Conservation (phyloP, 2,329 filamentous ascomycete genomes). For the Coniella lustricola region DNA sequence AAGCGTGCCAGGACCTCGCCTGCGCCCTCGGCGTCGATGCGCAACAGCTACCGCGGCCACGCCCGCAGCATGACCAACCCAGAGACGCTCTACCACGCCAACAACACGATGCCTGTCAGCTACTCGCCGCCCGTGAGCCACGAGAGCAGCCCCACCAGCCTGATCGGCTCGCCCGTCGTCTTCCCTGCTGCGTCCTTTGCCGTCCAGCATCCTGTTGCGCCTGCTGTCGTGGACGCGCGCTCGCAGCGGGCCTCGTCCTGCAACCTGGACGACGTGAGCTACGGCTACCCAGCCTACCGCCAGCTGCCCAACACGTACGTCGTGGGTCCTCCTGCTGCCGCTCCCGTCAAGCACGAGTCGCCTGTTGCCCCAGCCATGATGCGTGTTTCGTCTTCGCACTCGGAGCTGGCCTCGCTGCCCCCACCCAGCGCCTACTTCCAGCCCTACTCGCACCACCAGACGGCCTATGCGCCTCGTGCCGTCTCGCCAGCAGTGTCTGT, state of each 20-base stretch:
- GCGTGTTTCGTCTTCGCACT: slow-evolving; percentile 21
- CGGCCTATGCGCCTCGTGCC: slow-evolving; percentile 38
- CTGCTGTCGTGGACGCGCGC: slow-evolving; percentile 31
- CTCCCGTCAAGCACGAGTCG: slow-evolving; percentile 20
- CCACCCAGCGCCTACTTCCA: slow-evolving; percentile 31
- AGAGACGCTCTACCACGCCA: slow-evolving; percentile 40
- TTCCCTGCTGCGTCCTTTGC: slow-evolving; percentile 36
- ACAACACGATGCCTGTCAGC: slow-evolving; percentile 24
- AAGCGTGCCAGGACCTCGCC: slow-evolving; percentile 53
- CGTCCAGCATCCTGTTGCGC: slow-evolving; percentile 15
- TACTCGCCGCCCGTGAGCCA: slow-evolving; percentile 28
- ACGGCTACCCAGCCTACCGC: slow-evolving; percentile 79
- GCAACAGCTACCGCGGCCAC: slow-evolving; percentile 38
- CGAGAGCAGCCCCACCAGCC: slow-evolving; percentile 30
- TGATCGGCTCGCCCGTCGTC: slow-evolving; percentile 62
- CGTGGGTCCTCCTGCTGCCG: slow-evolving; percentile 23
- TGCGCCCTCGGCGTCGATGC: slow-evolving; percentile 27
- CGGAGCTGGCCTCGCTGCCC: slow-evolving; percentile 24
- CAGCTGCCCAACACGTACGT: slow-evolving; percentile 55
- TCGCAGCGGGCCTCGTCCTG: slow-evolving; percentile 58
- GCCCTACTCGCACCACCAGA: slow-evolving; percentile 25
- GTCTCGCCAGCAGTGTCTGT: slow-evolving; percentile 33
- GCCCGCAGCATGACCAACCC: slow-evolving; percentile 55
- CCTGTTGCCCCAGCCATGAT: slow-evolving; percentile 21
- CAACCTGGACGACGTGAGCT: slow-evolving; percentile 61